Conservation (phyloP, 1,284 basidiomycete species). For the Tilletia horrida region DNA sequence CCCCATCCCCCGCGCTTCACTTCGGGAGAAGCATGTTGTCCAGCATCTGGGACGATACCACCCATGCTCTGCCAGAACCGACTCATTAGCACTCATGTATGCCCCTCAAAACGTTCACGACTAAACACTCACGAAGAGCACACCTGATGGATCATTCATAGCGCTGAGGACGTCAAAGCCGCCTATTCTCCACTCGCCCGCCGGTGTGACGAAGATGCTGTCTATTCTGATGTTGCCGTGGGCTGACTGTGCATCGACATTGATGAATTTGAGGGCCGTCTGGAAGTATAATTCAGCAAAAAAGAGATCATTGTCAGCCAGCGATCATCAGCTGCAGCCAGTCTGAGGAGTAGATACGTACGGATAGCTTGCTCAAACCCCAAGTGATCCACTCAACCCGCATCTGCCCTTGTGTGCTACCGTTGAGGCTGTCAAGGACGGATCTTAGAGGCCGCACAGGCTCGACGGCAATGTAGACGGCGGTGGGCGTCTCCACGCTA, state of each 20-base stretch:
- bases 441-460: constrained; percentile 73
- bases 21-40: constrained; percentile 68
- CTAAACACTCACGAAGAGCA: constrained; percentile 66
- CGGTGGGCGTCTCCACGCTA: constrained; percentile 78
- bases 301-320: constrained; percentile 13
- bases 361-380: constrained; percentile 86
- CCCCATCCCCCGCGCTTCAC: constrained; percentile 78
- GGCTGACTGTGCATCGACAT: constrained; percentile 64
- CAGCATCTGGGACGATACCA: constrained; percentile 46
- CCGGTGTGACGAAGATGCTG: constrained; percentile 73
- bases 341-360: constrained; percentile 57
- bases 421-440: constrained; percentile 65
- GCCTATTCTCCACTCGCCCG: constrained; percentile 93
- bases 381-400: constrained; percentile 81
- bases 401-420: constrained; percentile 56
- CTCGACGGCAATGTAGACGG: constrained; percentile 91
- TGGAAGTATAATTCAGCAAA: constrained; percentile 10
- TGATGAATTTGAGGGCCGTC: constrained; percentile 84
- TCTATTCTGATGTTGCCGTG: constrained; percentile 79
- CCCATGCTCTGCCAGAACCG: constrained; percentile 43
- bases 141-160: constrained; percentile 69
- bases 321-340: neutral
- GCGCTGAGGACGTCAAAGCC: constrained; percentile 88
- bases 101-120: constrained; percentile 41
- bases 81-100: constrained; percentile 53